A percentile compares a stretch with the other conserved stretches of the same genome.
Evolutionary conservation across 352 stramenopile species (phyloP).

Genomic region (Phytophthora tubulina): DNA sequence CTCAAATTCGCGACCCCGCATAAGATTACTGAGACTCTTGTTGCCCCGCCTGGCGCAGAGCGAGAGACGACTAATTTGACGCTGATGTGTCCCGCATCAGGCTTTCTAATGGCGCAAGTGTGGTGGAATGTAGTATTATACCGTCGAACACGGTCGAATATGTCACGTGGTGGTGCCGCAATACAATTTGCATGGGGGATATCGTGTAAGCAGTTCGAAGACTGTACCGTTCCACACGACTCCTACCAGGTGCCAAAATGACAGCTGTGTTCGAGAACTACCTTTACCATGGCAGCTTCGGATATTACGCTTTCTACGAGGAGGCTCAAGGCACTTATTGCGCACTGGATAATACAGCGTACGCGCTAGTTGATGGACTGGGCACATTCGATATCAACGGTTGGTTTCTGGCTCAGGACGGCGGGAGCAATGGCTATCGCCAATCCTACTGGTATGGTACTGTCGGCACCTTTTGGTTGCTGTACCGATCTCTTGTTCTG

Average conservation of each 20-base stretch:
- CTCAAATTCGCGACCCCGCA: slow-evolving; percentile 23
- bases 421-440: slow-evolving; percentile 8
- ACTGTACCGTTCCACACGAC: slow-evolving; percentile 2
- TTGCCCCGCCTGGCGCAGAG: background rate
- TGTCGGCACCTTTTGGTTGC: slow-evolving; percentile 7
- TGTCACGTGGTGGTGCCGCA: slow-evolving; percentile 29
- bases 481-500: slow-evolving; percentile 13
- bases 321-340: slow-evolving; percentile 27
- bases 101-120: slow-evolving; percentile 25
- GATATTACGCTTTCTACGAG: slow-evolving; percentile 30
- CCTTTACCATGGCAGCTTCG: slow-evolving; percentile 21
- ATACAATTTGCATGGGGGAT: slow-evolving; percentile 24
- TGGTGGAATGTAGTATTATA: slow-evolving; percentile 33
- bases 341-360: slow-evolving; percentile 15
- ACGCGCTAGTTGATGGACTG: slow-evolving; percentile 9
- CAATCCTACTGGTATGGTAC: slow-evolving; percentile 19
- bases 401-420: slow-evolving; percentile 7
- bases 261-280: slow-evolving; percentile 24
- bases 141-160: background rate
- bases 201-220: slow-evolving; percentile 8
- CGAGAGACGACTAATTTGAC: slow-evolving; percentile 13
- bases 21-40: slow-evolving; percentile 16
- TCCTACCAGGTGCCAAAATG: slow-evolving; percentile 1
- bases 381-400: slow-evolving; percentile 25
- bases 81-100: slow-evolving; percentile 4